Conservation (phyloP, 768 basidiomycete genomes). For the Pleurotus salmoneostramineus region DNA sequence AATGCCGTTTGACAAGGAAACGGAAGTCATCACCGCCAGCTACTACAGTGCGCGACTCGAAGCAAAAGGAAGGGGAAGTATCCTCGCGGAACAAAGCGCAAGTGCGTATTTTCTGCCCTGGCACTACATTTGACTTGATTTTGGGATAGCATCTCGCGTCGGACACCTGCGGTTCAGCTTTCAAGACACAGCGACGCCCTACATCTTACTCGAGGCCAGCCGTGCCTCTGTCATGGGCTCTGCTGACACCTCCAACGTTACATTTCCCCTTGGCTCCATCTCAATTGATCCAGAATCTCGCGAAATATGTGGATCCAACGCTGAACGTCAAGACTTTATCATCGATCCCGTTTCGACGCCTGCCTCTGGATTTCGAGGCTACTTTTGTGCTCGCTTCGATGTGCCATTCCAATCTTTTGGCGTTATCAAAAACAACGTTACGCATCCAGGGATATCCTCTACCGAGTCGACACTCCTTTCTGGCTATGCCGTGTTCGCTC, state of each 20-base stretch:
- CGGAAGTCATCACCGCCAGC: slow-evolving; percentile 38
- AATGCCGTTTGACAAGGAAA: slow-evolving; percentile 37
- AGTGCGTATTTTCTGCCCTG: slow-evolving; percentile 27
- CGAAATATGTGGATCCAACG: slow-evolving; percentile 55
- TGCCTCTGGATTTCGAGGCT: slow-evolving; percentile 28
- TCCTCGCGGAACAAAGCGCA: slow-evolving; percentile 47
- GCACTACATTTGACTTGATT: background rate
- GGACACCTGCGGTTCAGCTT: slow-evolving; percentile 65
- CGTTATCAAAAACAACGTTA: slow-evolving; percentile 31
- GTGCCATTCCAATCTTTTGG: slow-evolving; percentile 40
- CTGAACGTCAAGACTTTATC: slow-evolving; percentile 61
- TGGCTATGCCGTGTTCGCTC: slow-evolving; percentile 36
- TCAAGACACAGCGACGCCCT: slow-evolving; percentile 28
- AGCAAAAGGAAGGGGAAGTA: slow-evolving; percentile 33
- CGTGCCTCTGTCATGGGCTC: slow-evolving; percentile 47
- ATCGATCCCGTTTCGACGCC: slow-evolving; percentile 38
- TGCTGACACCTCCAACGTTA: slow-evolving; percentile 22
- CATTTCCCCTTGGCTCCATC: slow-evolving; percentile 45
- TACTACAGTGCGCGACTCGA: slow-evolving; percentile 49
- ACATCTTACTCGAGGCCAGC: slow-evolving; percentile 54
- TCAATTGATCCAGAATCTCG: slow-evolving; percentile 31
- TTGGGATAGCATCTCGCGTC: slow-evolving; percentile 53
- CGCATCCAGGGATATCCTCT: slow-evolving; percentile 17
- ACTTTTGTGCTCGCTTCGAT: slow-evolving; percentile 45
- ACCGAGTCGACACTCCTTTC: slow-evolving; percentile 35